These are phyloP conservation scores for Aureobasidium vineae DNA, from an alignment of 2,329 filamentous ascomycete species.

Conservation along the genomic window DNA sequence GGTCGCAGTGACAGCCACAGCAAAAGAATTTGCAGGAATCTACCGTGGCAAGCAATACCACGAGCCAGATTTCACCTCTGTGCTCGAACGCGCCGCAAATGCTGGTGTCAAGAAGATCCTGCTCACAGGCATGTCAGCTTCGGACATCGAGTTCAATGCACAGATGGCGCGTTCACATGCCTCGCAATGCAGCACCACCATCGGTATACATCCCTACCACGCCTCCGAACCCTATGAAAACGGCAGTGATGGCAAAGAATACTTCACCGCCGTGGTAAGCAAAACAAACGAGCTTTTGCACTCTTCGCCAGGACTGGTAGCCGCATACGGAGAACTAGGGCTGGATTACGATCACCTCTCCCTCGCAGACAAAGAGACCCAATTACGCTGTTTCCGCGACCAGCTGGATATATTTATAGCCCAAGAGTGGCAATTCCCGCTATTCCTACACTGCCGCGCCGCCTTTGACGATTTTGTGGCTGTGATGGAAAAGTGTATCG, in stretches of 20 bases:
- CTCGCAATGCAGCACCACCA: constrained; percentile 45
- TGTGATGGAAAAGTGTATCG: constrained; percentile 44
- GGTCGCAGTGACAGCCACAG: constrained; percentile 40
- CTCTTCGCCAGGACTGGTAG: constrained; percentile 36
- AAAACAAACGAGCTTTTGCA: constrained; percentile 32
- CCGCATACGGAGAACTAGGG: constrained; percentile 52
- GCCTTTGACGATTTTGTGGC: constrained; percentile 47
- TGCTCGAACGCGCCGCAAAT: constrained; percentile 45
- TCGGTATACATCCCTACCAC: constrained; percentile 55
- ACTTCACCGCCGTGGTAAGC: constrained; percentile 35
- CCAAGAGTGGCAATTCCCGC: constrained; percentile 40
- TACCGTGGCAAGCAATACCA: constrained; percentile 54
- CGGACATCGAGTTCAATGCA: constrained; percentile 41
- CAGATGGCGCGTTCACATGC: constrained; percentile 32
- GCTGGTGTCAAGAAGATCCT: constrained; percentile 46
- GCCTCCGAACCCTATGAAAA: constrained; percentile 44
- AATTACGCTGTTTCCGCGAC: constrained; percentile 44
- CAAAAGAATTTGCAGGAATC: constrained; percentile 50
- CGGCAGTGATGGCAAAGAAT: constrained; percentile 31
- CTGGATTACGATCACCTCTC: constrained; percentile 52
- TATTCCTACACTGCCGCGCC: constrained; percentile 46
- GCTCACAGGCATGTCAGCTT: constrained; percentile 42
- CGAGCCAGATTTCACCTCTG: constrained; percentile 45
- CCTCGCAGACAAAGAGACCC: constrained; percentile 45
- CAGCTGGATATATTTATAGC: constrained; percentile 45